phyloP scores from a whole-genome alignment of 2,329 filamentous ascomycete species.

The Trichophyton schoenleinii region DNA sequence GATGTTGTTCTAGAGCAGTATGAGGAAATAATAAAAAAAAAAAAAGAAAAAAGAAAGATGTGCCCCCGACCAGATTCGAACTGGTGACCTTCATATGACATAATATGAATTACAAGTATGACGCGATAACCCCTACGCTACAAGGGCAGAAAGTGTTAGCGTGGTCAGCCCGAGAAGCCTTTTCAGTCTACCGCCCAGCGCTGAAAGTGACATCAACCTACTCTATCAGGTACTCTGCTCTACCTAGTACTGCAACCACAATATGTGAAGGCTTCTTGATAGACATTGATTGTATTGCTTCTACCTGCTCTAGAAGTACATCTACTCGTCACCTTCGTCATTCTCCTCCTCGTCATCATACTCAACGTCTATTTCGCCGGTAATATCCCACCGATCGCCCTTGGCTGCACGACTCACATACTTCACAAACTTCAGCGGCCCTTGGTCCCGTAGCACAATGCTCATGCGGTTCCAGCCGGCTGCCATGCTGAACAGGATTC shows the following conservation, averaged over 20 bases:
- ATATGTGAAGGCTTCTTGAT: too few species aligned
- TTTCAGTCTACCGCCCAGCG: neutral
- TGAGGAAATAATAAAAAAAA: neutral
- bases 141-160: neutral
- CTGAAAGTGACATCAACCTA: too few species aligned
- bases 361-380: constrained; percentile 61
- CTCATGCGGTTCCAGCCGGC: constrained; percentile 82
- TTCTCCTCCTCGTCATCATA: constrained; percentile 40
- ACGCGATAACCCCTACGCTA: constrained; percentile 4
- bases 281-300: too few species aligned
- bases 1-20: neutral
- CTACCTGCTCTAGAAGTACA: too few species aligned
- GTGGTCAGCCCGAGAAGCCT: constrained; percentile 6
- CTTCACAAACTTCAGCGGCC: constrained; percentile 86
- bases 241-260: too few species aligned
- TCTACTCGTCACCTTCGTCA: constrained; percentile 10
- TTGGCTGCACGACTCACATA: constrained; percentile 73
- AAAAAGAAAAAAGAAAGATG: neutral
- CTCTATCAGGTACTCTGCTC: too few species aligned
- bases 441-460: constrained; percentile 76
- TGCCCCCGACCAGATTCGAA: constrained; percentile 4
- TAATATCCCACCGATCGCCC: constrained; percentile 88
- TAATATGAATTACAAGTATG: constrained; percentile 5
- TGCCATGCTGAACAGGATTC: constrained; percentile 55
- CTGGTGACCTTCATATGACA: constrained; percentile 5